phyloP scores from a whole-genome alignment of 495 filamentous ascomycete species.

The Penicillium arizonense region DNA sequence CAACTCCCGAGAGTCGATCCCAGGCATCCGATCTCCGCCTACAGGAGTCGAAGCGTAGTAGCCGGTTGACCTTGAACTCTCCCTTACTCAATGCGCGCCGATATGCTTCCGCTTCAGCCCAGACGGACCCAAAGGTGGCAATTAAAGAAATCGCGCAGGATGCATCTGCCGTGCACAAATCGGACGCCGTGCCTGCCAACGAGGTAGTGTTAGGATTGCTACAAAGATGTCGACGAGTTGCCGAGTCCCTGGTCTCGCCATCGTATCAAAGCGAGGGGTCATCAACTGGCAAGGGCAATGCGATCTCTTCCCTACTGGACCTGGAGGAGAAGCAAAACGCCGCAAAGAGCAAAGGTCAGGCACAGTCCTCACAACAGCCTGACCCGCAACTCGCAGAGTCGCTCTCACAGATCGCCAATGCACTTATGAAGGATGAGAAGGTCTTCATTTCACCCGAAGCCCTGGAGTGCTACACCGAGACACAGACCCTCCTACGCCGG shows the following conservation, averaged over 20 bases:
- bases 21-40: conserved; percentile 10
- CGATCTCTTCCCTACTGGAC: conserved; percentile 50
- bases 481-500: conserved; percentile 67
- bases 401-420: conserved; percentile 56
- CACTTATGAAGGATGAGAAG: conserved; percentile 67
- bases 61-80: conserved; percentile 1
- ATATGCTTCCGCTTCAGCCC: conserved; percentile 13
- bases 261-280: conserved; percentile 20
- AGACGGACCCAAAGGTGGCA: conserved; percentile 8
- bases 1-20: conserved; percentile 7
- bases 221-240: conserved; percentile 43
- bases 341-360: conserved; percentile 10
- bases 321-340: conserved; percentile 46
- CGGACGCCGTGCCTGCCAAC: conserved; percentile 38
- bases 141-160: conserved; percentile 29
- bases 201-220: conserved; percentile 39
- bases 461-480: conserved; percentile 66
- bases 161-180: conserved; percentile 26
- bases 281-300: conserved; percentile 26
- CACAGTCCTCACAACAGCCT: conserved; percentile 13
- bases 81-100: conserved; percentile 1
- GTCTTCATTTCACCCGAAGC: conserved; percentile 77
- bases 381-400: conserved; percentile 33
- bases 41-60: conserved; percentile 13
- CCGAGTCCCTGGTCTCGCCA: conserved; percentile 31